Percentiles rank a stretch among this genome's conserved stretches.
These are phyloP conservation scores for Chrysanthemum makinoi DNA, from an alignment of 129 eudicot genomes.

Conservation along the genomic window DNA sequence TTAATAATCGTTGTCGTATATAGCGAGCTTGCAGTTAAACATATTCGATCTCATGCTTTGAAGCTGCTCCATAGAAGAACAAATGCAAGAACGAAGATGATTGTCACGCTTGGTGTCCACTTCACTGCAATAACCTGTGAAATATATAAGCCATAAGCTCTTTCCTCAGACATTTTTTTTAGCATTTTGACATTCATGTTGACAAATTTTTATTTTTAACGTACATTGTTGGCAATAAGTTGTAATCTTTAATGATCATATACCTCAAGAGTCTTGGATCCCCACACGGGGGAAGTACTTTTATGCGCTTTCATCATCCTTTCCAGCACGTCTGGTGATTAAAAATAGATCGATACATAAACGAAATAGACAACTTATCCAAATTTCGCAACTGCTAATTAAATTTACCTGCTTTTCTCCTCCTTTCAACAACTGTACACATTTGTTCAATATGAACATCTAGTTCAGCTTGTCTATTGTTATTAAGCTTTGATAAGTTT, in stretches of 20 bases:
- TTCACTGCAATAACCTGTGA: not conserved
- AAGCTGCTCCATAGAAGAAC: slow-evolving; percentile 32
- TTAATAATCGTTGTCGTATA: no score
- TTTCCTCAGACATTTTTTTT: no score
- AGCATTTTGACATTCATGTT: no score
- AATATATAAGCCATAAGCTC: not conserved
- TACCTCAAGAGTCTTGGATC: slow-evolving; percentile 59
- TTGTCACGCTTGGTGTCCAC: no score
- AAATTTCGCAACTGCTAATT: not conserved
- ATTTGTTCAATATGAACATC: slow-evolving; percentile 40
- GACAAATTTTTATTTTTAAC: no score
- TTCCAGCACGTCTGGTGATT: slow-evolving; percentile 37
- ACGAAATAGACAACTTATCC: not conserved
- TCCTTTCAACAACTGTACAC: slow-evolving; percentile 46
- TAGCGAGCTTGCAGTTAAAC: no score
- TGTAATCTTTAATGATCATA: not conserved
- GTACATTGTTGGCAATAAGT: not conserved
- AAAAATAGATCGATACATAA: not conserved
- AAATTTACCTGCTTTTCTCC: slow-evolving; percentile 46
- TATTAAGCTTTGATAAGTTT: slow-evolving; percentile 51
- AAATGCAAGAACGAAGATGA: slow-evolving; percentile 5
- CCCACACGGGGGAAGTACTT: slow-evolving; percentile 47
- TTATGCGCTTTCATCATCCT: slow-evolving; percentile 42
- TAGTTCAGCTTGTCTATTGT: slow-evolving; percentile 17
- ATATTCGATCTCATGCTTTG: not conserved